Base-by-base conservation (phyloP, 2,329 filamentous ascomycete genomes). In the Nothophaeocryptopus gaeumannii region DNA sequence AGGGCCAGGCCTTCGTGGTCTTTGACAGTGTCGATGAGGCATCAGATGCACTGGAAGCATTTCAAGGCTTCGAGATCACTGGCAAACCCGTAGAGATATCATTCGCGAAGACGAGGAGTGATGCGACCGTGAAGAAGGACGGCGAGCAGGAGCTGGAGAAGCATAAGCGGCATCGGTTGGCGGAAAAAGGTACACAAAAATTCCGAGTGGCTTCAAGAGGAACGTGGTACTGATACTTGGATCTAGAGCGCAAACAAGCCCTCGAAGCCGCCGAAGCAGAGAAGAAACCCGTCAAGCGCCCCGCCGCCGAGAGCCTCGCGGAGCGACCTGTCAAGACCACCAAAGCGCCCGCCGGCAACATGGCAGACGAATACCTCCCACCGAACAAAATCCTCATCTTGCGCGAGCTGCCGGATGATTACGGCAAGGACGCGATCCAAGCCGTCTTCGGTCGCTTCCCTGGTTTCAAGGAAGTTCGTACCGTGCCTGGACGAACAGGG, bases 301-400 rank as follows among this genome's bases (percentile, higher is more conserved):
- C 50, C 78, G 84, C 3, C 70, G 78, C 54, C 89, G 90, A 75
- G 9, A 49, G 33, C 5, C 51, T 63, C 15, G 65, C 73, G n/a
- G 81, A 86, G 41, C 63, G 64, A 10, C 82, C 86, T 0, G 74
- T 81, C 47, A 92, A 92, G 75, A 78, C 84, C 12, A 78, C 81
- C 74, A 95, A 95, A 69, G 82, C 88, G 5, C 77, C 82, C 11
- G 78, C 83, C 1, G 79, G 86, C 9, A 85, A 90, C 47, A 85
- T 97, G 13, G 90, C 91, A n/a, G 93, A 97, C 79, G 93, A 99
- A 73, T 97, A 96, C 70, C 81, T 97, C 3, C 92, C 92, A 3
- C 92, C 93, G 32, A 97, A 97, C 81, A 96, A 96, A 76, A 95
- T 90, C 59, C 80, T 99, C 32, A 95, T 97, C 74, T 77, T 97